A percentile compares a stretch with the other conserved stretches of the same genome.
Evolutionary conservation across 2,329 filamentous ascomycete genomes (phyloP).

Genomic region (Beauveria varroae): DNA sequence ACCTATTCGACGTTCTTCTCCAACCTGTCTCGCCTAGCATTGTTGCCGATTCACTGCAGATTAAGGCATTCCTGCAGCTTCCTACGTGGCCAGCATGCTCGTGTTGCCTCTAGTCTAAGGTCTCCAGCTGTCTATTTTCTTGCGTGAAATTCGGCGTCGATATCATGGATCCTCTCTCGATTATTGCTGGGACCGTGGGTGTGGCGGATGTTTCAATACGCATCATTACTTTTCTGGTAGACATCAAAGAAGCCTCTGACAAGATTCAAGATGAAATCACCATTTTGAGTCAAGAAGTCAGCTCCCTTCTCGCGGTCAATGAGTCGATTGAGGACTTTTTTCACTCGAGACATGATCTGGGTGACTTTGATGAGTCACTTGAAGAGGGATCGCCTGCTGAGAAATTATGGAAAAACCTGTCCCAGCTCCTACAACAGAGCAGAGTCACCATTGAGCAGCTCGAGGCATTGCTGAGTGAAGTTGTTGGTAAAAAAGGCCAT

Average conservation of each 20-base stretch:
- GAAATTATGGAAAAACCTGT: neutral
- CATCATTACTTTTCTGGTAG: neutral
- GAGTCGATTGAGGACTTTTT: neutral
- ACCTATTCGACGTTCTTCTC: neutral
- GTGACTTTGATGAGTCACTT: neutral
- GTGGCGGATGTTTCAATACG: neutral
- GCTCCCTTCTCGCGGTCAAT: neutral
- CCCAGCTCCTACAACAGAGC: neutral
- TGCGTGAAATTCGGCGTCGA: neutral
- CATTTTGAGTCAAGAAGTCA: neutral
- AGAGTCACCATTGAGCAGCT: neutral
- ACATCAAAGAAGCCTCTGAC: neutral
- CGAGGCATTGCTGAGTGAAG: neutral
- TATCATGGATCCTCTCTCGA: neutral
- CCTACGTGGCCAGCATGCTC: neutral
- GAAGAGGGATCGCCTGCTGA: neutral
- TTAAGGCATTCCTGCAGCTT: neutral
- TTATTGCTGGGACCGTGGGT: neutral
- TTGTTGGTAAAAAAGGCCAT: neutral
- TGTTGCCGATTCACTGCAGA: neutral
- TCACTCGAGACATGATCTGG: neutral
- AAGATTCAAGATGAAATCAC: slow-evolving; percentile 2
- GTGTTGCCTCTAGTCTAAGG: neutral
- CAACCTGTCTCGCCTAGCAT: neutral
- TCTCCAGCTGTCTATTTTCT: too few species aligned